These are phyloP conservation scores for Malania oleifera DNA, from an alignment of 164 flowering plant species.

Conservation along the genomic window DNA sequence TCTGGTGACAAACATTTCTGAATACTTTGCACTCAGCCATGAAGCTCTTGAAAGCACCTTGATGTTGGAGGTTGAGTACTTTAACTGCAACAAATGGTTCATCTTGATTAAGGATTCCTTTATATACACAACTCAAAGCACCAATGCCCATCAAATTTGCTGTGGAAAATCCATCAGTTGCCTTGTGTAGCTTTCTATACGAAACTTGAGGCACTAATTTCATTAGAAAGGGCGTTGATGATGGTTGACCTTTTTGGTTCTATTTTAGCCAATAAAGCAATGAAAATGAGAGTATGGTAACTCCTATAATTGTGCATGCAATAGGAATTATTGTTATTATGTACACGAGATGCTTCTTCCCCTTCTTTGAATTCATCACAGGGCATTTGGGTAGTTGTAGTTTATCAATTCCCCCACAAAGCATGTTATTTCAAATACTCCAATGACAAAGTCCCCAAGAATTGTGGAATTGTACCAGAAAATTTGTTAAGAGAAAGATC, in stretches of 20 bases:
- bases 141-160: slow-evolving; percentile 3
- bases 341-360: too few relatives aligned
- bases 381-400: neutral
- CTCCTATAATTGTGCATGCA: too few relatives aligned
- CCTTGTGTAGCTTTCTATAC: neutral
- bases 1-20: neutral
- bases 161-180: slow-evolving; percentile 3
- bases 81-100: too few relatives aligned
- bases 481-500: slow-evolving; percentile 31
- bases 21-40: too few relatives aligned
- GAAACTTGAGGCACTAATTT: neutral
- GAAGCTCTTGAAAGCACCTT: too few relatives aligned
- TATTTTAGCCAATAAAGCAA: neutral
- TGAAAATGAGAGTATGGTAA: too few relatives aligned
- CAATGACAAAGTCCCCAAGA: slow-evolving; percentile 14
- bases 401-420: slow-evolving; percentile 1
- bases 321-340: too few relatives aligned
- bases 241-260: neutral
- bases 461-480: slow-evolving; percentile 24
- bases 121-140: neutral
- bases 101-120: neutral
- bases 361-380: neutral
- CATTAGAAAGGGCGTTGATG: neutral
- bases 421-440: slow-evolving; percentile 19
- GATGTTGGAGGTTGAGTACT: too few relatives aligned